Percentiles rank a stretch among this genome's conserved stretches.
phyloP scores from a whole-genome alignment of 495 filamentous ascomycete genomes.

The Glutinoglossum americanum region DNA sequence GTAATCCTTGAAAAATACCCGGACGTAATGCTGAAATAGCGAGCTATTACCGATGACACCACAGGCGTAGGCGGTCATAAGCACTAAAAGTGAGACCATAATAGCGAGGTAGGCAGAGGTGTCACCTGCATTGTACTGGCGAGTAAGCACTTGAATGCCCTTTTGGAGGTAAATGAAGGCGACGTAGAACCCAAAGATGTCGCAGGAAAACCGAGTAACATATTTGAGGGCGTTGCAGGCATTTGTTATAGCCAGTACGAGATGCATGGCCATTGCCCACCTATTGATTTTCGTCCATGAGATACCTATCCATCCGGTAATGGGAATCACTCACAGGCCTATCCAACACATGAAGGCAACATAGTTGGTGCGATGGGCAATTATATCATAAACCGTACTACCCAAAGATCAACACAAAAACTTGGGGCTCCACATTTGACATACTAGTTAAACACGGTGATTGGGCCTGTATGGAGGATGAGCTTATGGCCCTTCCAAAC shows the following conservation, averaged over 20 bases:
- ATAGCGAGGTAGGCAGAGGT: constrained; percentile 55
- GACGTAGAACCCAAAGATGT: constrained; percentile 79
- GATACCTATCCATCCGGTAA: not conserved
- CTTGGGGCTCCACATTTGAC: not conserved
- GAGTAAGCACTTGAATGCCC: constrained; percentile 27
- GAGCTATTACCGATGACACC: constrained; percentile 45
- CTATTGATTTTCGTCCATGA: constrained; percentile 14
- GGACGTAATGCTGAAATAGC: constrained; percentile 47
- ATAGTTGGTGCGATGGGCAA: constrained; percentile 45
- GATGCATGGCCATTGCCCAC: constrained; percentile 67
- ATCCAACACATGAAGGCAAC: constrained; percentile 75
- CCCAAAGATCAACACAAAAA: not conserved
- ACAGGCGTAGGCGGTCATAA: constrained; percentile 48
- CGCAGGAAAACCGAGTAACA: constrained; percentile 68
- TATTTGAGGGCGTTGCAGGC: constrained; percentile 60
- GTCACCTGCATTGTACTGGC: constrained; percentile 33
- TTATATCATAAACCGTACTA: constrained; percentile 59
- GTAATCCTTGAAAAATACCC: constrained; percentile 48
- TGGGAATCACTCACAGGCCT: constrained; percentile 32
- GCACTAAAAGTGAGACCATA: constrained; percentile 48
- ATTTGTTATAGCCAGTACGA: constrained; percentile 58
- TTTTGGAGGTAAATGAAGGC: constrained; percentile 55
- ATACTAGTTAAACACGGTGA: constrained; percentile 57
- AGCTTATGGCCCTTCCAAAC: not conserved
- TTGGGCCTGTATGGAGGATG: constrained; percentile 32